Base-by-base conservation (phyloP, 1,284 basidiomycete species). In the Phlebopus sp. region DNA sequence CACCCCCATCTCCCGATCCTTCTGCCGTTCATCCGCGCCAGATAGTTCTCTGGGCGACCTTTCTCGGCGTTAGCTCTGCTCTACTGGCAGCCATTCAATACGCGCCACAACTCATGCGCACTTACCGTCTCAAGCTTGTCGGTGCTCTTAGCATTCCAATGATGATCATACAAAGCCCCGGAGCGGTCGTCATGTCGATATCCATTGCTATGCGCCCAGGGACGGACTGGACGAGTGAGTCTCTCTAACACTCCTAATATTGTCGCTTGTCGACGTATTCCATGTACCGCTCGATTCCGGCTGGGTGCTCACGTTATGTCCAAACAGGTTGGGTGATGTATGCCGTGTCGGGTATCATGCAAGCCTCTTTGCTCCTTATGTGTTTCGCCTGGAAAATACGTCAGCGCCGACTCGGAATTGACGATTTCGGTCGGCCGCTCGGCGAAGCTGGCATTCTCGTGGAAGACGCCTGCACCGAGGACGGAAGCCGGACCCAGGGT, bases 91-190 rank as follows among this genome's bases (percentile, higher is more conserved):
- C 82, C 1, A 72, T 88, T 17, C 94, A 98, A 67, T 97, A 97
- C 60, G 76, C 85, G 0, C 95, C 94, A 0, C 95, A 98, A 66
- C 77, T 98, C 34, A 59, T 79, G 19, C 83, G 88, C 56, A 98
- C 95, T 1, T 93, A 86, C 58, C 71, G 72, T 6, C 71, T 80
- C 32, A 86, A 85, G 59, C 78, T 95, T 6, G 95, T 98, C 7
- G 95, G 94, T 9, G 92, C 93, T 1, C 74, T 98, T 18, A 94
- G 88, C 58, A 89, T 98, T 54, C 86, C 86, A 2, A 97, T 92
- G 81, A 97, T 99, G 96, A 73, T 81, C 38, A 87, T 99, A 18
- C 95, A 99, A 69, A 92, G 86, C 6, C 96, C 96, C 0, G 96
- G 96, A 2, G 88, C 90, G 1, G 75, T 92, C 17, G 67, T 94